Conservation (phyloP, 257 asterid genomes). For the Nicotiana undulata region DNA sequence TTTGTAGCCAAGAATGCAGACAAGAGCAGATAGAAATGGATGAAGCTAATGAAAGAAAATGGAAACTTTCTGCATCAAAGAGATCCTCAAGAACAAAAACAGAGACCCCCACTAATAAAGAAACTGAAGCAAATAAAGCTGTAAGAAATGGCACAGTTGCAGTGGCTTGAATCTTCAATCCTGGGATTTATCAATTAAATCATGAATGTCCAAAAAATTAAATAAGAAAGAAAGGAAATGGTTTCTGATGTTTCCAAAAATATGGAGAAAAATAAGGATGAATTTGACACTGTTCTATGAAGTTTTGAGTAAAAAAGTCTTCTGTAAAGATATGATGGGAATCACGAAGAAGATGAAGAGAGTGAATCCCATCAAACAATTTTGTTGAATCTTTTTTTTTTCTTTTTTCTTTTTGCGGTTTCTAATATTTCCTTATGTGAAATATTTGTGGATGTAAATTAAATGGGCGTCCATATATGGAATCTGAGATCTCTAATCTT, state of each 20-base stretch:
- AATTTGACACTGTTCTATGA: neutral
- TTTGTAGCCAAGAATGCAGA: slow-evolving; percentile 90
- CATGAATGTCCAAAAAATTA: neutral
- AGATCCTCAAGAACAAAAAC: slow-evolving; percentile 30
- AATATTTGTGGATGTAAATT: neutral
- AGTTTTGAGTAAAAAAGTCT: neutral
- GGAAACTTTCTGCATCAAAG: slow-evolving; percentile 50
- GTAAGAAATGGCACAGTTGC: slow-evolving; percentile 62
- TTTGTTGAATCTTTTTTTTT: neutral
- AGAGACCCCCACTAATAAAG: slow-evolving; percentile 35
- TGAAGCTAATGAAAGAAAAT: slow-evolving; percentile 64
- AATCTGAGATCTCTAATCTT: slow-evolving; percentile 32
- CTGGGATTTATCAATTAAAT: neutral
- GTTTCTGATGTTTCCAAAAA: neutral
- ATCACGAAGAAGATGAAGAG: neutral
- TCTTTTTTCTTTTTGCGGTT: neutral
- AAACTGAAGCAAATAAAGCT: slow-evolving; percentile 46
- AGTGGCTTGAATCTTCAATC: slow-evolving; percentile 35
- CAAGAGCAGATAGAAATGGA: slow-evolving; percentile 93
- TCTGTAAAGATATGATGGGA: slow-evolving; percentile 7
- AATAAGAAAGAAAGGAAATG: neutral
- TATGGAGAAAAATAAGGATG: neutral
- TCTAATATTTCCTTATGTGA: neutral
- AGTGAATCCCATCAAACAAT: neutral
- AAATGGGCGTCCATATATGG: slow-evolving; percentile 8